phyloP scores from a whole-genome alignment of 306 rosid genomes.

The Casuarina cunninghamiana region DNA sequence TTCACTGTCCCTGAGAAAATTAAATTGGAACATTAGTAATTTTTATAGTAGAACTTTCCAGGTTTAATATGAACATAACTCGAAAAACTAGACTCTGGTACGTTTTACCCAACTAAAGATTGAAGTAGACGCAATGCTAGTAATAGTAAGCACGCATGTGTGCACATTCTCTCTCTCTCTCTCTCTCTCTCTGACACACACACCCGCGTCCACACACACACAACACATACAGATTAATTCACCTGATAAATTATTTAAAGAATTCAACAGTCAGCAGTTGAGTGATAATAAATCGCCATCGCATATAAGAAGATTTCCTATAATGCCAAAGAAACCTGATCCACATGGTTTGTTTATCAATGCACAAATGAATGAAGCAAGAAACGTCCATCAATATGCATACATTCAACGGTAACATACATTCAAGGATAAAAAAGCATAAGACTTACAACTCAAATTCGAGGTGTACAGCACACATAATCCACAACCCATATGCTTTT shows the following conservation, averaged over 20 bases:
- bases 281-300: not conserved
- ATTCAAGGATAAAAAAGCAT: not conserved
- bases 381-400: not conserved
- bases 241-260: not conserved
- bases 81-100: not conserved
- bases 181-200: not conserved
- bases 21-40: constrained; percentile 14
- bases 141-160: not conserved
- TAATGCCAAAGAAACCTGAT: not conserved
- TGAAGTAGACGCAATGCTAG: not conserved
- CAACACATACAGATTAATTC: not conserved
- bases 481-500: not conserved
- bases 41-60: constrained; percentile 5
- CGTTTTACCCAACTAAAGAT: not conserved
- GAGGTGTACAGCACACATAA: not conserved
- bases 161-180: too few relatives aligned
- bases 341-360: not conserved
- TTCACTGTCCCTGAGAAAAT: constrained; percentile 77
- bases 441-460: not conserved
- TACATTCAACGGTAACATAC: not conserved
- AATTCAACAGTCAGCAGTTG: not conserved
- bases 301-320: not conserved
- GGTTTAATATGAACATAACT: constrained; percentile 1
- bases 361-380: not conserved
- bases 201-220: not conserved